phyloP scores from a whole-genome alignment of 495 filamentous ascomycete genomes.

The Hyphodiscus hymeniophilus region DNA sequence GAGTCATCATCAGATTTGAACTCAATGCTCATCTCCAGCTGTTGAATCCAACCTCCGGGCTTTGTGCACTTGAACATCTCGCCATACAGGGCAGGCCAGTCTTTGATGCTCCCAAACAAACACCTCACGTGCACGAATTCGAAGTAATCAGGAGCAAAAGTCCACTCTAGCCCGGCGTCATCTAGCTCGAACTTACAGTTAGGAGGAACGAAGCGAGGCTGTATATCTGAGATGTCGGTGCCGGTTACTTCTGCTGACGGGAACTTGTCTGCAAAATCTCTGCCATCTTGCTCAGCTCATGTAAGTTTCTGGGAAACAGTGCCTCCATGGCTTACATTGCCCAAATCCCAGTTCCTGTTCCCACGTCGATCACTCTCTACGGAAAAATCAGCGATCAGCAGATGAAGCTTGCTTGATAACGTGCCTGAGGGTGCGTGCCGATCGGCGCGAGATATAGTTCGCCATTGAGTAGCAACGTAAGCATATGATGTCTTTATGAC shows the following conservation, averaged over 20 bases:
- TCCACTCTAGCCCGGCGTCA: slow-evolving; percentile 37
- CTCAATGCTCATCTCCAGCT: slow-evolving; percentile 3
- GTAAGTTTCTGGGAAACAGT: not conserved
- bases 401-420: not conserved
- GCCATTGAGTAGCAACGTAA: slow-evolving; percentile 24
- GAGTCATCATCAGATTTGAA: slow-evolving; percentile 2
- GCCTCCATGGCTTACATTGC: slow-evolving; percentile 13
- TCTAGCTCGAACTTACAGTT: slow-evolving; percentile 48
- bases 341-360: slow-evolving; percentile 34
- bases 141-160: slow-evolving; percentile 23
- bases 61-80: slow-evolving; percentile 25
- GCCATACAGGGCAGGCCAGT: slow-evolving; percentile 35
- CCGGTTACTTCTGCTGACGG: slow-evolving; percentile 50
- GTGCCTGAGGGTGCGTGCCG: slow-evolving; percentile 21
- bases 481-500: slow-evolving; percentile 38
- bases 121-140: slow-evolving; percentile 48
- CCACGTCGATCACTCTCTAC: slow-evolving; percentile 29
- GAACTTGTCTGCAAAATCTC: slow-evolving; percentile 34
- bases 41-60: slow-evolving; percentile 29
- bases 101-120: slow-evolving; percentile 36
- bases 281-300: not conserved
- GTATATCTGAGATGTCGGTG: slow-evolving; percentile 55
- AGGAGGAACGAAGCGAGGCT: slow-evolving; percentile 37
- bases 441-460: slow-evolving; percentile 31
- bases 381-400: not conserved